phyloP scores from a whole-genome alignment of 345 rosid genomes.

The Arabis alpina region DNA sequence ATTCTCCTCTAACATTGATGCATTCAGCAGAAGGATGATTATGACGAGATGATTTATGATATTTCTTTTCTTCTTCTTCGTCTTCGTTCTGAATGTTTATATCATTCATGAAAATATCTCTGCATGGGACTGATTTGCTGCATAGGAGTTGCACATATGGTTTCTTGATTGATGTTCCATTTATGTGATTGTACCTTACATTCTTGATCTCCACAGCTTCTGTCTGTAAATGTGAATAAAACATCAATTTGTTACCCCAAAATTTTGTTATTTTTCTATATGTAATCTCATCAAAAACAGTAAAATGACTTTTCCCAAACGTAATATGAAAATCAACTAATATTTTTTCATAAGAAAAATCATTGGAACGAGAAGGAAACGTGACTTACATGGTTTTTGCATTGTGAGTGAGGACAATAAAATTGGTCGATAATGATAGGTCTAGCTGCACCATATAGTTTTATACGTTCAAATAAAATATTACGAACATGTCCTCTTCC shows the following conservation, averaged over 20 bases:
- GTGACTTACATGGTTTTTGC: conserved; percentile 48
- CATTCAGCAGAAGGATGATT: conserved; percentile 39
- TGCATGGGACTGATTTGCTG: conserved; percentile 49
- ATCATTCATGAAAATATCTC: conserved; percentile 42
- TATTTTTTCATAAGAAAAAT: not conserved
- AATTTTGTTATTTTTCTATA: not conserved
- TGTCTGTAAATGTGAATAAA: conserved; percentile 38
- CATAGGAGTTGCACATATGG: conserved; percentile 44
- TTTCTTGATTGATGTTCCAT: conserved; percentile 43
- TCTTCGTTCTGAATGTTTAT: conserved; percentile 30
- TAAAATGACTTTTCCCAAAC: not conserved
- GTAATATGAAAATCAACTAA: not conserved
- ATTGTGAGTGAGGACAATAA: conserved; percentile 51
- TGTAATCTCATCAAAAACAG: not conserved
- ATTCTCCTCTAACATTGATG: conserved; percentile 46
- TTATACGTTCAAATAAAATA: conserved; percentile 46
- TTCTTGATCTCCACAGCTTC: conserved; percentile 48
- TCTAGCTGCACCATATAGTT: conserved; percentile 18
- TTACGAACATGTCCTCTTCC: conserved; percentile 54
- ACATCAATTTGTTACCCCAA: not conserved
- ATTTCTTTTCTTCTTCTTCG: not conserved
- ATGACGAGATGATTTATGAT: not conserved
- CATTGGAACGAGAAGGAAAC: not conserved
- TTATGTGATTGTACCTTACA: conserved; percentile 37
- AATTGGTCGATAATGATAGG: conserved; percentile 65